phyloP scores from a whole-genome alignment of 345 rosid genomes.

The Eucalyptus caleyi region DNA sequence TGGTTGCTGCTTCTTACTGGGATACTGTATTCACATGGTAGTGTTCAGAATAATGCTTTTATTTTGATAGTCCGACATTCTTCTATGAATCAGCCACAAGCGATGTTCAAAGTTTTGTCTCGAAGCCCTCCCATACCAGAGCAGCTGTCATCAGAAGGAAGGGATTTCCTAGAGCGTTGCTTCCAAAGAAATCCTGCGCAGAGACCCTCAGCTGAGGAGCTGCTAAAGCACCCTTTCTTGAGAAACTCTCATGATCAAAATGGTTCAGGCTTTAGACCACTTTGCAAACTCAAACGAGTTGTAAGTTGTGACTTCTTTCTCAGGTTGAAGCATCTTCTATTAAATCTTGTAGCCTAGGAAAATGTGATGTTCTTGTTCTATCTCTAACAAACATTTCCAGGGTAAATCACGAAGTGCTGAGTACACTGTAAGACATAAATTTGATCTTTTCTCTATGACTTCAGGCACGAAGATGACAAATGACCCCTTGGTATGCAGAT shows the following conservation, averaged over 20 bases:
- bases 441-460: background rate
- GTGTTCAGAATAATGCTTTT: background rate
- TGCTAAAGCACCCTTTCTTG: constrained; percentile 55
- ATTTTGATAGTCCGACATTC: background rate
- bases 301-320: constrained; percentile 1
- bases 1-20: background rate
- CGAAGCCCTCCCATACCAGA: constrained; percentile 45
- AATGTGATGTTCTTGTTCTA: background rate
- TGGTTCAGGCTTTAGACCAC: background rate
- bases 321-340: background rate
- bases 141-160: constrained; percentile 38
- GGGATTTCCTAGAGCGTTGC: constrained; percentile 50
- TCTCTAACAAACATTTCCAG: background rate
- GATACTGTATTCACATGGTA: background rate
- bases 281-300: background rate
- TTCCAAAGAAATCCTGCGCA: constrained; percentile 51
- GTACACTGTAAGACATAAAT: background rate
- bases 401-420: constrained; percentile 11
- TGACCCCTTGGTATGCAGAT: background rate
- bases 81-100: constrained; percentile 39
- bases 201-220: constrained; percentile 30
- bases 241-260: constrained; percentile 21
- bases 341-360: background rate
- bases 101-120: constrained; percentile 55
- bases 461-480: background rate